A percentile compares a stretch with the other conserved stretches of the same genome.
Conservation (phyloP, 169 alveolate species). For the Perkinsus chesapeaki region DNA sequence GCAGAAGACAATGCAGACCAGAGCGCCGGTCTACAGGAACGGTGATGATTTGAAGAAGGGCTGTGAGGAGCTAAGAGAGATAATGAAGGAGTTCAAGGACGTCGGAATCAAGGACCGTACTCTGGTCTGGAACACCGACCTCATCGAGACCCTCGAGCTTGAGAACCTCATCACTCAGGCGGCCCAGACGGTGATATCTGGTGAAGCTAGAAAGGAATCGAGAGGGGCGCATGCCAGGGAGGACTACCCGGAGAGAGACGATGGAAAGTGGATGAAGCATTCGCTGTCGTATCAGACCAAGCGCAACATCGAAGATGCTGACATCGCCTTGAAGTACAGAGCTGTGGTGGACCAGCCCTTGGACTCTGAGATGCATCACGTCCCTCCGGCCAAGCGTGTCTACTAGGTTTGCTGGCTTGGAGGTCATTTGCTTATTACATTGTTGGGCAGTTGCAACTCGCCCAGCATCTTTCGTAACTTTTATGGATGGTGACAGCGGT, state of each 20-base stretch:
- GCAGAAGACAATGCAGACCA: conserved; percentile 86
- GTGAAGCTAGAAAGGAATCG: conserved; percentile 88
- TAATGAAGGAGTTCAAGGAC: conserved; percentile 62
- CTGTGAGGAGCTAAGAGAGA: conserved; percentile 56
- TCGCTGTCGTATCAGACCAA: conserved; percentile 72
- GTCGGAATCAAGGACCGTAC: conserved; percentile 77
- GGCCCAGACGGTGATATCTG: conserved; percentile 82
- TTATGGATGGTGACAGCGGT: neutral
- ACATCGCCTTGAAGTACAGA: conserved; percentile 62
- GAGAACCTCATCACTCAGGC: conserved; percentile 84
- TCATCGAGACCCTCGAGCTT: conserved; percentile 87
- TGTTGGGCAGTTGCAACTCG: neutral
- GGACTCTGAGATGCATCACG: conserved; percentile 72
- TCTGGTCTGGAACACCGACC: conserved; percentile 89
- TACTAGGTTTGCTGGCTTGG: conserved; percentile 17
- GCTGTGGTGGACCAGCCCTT: conserved; percentile 73
- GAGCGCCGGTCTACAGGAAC: conserved; percentile 90
- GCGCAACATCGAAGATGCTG: conserved; percentile 51
- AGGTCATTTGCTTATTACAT: neutral
- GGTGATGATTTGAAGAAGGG: conserved; percentile 79
- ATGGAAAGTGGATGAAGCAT: conserved; percentile 90
- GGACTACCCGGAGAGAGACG: conserved; percentile 89
- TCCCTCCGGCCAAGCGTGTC: conserved; percentile 76
- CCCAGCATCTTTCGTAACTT: neutral
- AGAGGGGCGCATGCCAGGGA: conserved; percentile 98